Evolutionary conservation across 768 basidiomycete genomes (phyloP).

Genomic region (Rhodosporidiobolus odoratus): DNA sequence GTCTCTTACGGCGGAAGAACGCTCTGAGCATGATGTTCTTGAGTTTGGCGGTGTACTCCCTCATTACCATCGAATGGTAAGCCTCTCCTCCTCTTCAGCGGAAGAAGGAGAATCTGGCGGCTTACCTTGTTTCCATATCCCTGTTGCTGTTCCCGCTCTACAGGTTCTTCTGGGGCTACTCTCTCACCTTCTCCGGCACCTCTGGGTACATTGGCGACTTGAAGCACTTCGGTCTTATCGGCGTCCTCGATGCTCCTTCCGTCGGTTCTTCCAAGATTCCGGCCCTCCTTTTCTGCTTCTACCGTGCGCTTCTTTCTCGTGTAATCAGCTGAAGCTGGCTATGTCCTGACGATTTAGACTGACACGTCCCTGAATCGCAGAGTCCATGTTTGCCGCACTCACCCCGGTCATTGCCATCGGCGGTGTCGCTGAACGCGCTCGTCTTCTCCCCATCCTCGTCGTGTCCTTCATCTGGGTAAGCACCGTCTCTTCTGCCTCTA

Average conservation of each 20-base stretch:
- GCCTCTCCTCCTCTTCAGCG: not conserved
- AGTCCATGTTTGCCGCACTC: constrained; percentile 79
- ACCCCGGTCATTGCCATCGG: constrained; percentile 58
- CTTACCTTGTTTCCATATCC: not conserved
- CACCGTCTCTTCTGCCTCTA: constrained; percentile 49
- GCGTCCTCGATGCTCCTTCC: constrained; percentile 65
- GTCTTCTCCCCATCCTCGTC: constrained; percentile 62
- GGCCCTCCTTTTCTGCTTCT: constrained; percentile 74
- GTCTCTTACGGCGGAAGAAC: constrained; percentile 48
- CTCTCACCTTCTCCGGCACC: constrained; percentile 67
- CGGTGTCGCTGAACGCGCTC: constrained; percentile 76
- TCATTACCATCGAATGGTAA: constrained; percentile 40
- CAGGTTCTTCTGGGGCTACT: constrained; percentile 97
- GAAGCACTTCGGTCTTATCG: constrained; percentile 65
- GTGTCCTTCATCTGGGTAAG: constrained; percentile 81
- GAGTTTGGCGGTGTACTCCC: constrained; percentile 46
- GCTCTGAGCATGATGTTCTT: constrained; percentile 50
- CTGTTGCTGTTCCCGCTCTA: constrained; percentile 42
- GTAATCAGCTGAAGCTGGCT: too few relatives aligned
- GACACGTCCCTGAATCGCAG: too few relatives aligned
- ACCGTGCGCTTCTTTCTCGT: constrained; percentile 44
- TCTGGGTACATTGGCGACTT: constrained; percentile 78
- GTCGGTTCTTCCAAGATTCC: constrained; percentile 77
- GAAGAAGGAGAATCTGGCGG: too few relatives aligned
- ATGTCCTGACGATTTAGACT: not conserved